A percentile compares a stretch with the other conserved stretches of the same genome.
Evolutionary conservation across 306 rosid species (phyloP).

Genomic region (Begonia fuchsioides): DNA sequence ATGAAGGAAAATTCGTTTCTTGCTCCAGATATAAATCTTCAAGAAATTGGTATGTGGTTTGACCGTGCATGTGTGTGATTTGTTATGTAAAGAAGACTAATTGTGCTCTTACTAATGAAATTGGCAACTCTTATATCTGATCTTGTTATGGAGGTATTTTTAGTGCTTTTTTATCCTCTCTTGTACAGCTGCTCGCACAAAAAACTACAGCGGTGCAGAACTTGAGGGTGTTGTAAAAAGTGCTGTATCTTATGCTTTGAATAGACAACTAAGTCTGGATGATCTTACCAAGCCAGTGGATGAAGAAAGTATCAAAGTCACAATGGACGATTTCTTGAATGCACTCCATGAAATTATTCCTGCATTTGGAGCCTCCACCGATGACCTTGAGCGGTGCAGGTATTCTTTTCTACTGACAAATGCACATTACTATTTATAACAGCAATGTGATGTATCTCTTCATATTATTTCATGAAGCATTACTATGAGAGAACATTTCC

Average conservation of each 20-base stretch:
- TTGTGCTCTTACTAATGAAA: too few relatives aligned
- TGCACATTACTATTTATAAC: too few relatives aligned
- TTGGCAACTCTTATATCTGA: not conserved
- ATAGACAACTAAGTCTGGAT: conserved; percentile 80
- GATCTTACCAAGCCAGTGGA: conserved; percentile 94
- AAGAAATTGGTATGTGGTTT: conserved; percentile 69
- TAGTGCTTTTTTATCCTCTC: not conserved
- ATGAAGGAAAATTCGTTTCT: conserved; percentile 99
- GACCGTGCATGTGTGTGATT: not conserved
- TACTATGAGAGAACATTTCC: too few relatives aligned
- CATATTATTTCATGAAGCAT: too few relatives aligned
- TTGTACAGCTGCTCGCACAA: conserved; percentile 84
- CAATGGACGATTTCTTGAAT: conserved; percentile 84
- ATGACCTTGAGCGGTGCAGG: conserved; percentile 97
- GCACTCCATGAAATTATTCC: conserved; percentile 76
- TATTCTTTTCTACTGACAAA: conserved; percentile 4
- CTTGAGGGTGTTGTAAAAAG: conserved; percentile 99
- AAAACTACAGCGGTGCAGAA: conserved; percentile 98
- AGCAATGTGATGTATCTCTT: too few relatives aligned
- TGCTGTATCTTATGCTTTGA: conserved; percentile 94
- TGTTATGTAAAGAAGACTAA: too few relatives aligned
- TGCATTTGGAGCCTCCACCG: conserved; percentile 97
- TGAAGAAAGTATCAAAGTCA: conserved; percentile 88
- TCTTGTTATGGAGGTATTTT: not conserved
- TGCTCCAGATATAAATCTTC: conserved; percentile 80